Base-by-base conservation (phyloP, 768 basidiomycete genomes). In the Amanita pallidorosea region DNA sequence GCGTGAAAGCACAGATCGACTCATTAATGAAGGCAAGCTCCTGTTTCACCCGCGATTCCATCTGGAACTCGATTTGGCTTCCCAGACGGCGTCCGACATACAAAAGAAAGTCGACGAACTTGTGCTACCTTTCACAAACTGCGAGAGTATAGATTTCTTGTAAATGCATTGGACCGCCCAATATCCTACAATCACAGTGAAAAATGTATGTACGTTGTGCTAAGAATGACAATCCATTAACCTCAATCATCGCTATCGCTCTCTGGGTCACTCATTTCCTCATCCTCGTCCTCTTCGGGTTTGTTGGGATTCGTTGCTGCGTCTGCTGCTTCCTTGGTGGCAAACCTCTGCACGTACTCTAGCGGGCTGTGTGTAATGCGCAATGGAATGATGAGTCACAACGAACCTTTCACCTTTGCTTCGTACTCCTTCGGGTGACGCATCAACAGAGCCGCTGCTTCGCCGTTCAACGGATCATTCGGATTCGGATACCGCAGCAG, bases 401-500 rank as follows among this genome's bases (percentile, higher is more conserved):
- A 45, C 22, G 29, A 23, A 35, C 90, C 91, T 71, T 92, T 91
- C 51, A 99, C 94, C 64, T 90, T 95, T 20, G 76, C 77, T 56
- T 95, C 92, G 60, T 99, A 99, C 55, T 91, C 86, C 65, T 94
- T 92, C 31, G 93, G 93, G 63, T 98, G 94, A 25, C 95, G 86
- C 90, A 98, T 93, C 55, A 98, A 78, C 34, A 99, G 73, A 2
- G 95, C 92, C 7, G 96, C 96, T 17, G 96, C 96, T 69, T 99
- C 96, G 31, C 95, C 95, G 57, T 99, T 99, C 48, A 98, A 72
- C 3, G 96, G 96, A 64, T 99, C 96, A 54, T 94, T 92, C 11
- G 96, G 95, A 65, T 99, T 99, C 55, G 96, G 96, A 65, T 99
- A 99, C 43, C 94, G 87, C 51, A 99, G 70, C 1, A 99, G 80